Conservation (phyloP, 129 eudicot species). For the Gnaphalium uliginosum region DNA sequence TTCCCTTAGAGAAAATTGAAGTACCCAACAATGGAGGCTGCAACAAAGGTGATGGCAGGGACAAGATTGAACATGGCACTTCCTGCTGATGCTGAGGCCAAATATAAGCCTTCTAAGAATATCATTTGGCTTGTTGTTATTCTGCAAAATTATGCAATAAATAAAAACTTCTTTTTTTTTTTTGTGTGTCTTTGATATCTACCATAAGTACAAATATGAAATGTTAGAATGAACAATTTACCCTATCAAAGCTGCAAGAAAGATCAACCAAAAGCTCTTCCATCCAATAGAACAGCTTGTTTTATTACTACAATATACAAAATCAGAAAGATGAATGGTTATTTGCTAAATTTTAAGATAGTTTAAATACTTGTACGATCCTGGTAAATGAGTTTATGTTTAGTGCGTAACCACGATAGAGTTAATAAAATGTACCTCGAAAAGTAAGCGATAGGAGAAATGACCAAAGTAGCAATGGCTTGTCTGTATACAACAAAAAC, state of each 20-base stretch:
- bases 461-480: conserved; percentile 56
- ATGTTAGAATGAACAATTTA: background rate
- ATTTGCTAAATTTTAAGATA: background rate
- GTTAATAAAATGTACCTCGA: conserved; percentile 42
- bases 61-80: conserved; percentile 78
- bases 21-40: conserved; percentile 66
- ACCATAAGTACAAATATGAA: background rate
- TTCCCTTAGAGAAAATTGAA: conserved; percentile 16
- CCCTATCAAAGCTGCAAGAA: conserved; percentile 69
- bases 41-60: conserved; percentile 82
- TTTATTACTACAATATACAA: conserved; percentile 46
- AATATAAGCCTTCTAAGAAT: conserved; percentile 64
- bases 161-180: background rate
- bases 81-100: conserved; percentile 79
- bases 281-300: conserved; percentile 44
- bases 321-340: background rate
- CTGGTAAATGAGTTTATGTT: background rate
- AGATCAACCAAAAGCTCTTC: conserved; percentile 73
- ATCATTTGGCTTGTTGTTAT: conserved; percentile 66
- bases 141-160: conserved; percentile 41
- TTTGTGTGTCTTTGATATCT: background rate
- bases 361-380: background rate
- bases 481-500: conserved; percentile 87
- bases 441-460: conserved; percentile 65
- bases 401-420: background rate